phyloP scores from a whole-genome alignment of 306 rosid genomes.

The Cucumis melo region DNA sequence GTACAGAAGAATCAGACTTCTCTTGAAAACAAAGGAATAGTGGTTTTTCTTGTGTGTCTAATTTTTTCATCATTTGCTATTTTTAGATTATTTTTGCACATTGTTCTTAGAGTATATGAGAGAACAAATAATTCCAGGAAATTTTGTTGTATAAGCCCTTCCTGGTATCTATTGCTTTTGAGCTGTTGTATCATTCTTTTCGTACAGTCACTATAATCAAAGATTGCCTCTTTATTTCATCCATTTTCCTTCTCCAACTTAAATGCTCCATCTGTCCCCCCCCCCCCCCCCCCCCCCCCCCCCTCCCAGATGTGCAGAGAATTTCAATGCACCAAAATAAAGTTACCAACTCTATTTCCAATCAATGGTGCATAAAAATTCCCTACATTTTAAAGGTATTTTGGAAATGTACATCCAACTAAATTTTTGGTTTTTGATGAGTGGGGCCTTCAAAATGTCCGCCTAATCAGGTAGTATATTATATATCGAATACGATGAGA shows the following conservation, averaged over 20 bases:
- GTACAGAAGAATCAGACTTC: slow-evolving; percentile 46
- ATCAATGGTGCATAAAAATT: too few relatives aligned
- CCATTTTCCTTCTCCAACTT: neutral
- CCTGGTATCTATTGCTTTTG: slow-evolving; percentile 62
- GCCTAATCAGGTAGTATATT: too few relatives aligned
- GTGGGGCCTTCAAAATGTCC: too few relatives aligned
- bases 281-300: neutral
- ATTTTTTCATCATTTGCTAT: slow-evolving; percentile 46
- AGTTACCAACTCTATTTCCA: too few relatives aligned
- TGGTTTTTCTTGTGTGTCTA: slow-evolving; percentile 43
- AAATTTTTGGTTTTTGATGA: too few relatives aligned
- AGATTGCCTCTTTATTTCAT: neutral
- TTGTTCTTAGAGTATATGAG: slow-evolving; percentile 30
- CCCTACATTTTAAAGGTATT: too few relatives aligned
- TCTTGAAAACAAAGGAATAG: slow-evolving; percentile 57
- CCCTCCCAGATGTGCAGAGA: too few relatives aligned
- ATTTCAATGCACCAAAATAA: too few relatives aligned
- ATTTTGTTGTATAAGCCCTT: slow-evolving; percentile 44
- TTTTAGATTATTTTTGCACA: slow-evolving; percentile 28
- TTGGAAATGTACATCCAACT: too few relatives aligned
- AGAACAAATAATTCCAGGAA: slow-evolving; percentile 37
- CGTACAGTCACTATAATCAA: slow-evolving; percentile 37
- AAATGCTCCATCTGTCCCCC: neutral
- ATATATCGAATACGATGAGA: neutral
- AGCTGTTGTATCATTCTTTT: slow-evolving; percentile 52